These are phyloP conservation scores for Zygoascus ofunaensis DNA, from an alignment of 805 yeast species.

Conservation along the genomic window DNA sequence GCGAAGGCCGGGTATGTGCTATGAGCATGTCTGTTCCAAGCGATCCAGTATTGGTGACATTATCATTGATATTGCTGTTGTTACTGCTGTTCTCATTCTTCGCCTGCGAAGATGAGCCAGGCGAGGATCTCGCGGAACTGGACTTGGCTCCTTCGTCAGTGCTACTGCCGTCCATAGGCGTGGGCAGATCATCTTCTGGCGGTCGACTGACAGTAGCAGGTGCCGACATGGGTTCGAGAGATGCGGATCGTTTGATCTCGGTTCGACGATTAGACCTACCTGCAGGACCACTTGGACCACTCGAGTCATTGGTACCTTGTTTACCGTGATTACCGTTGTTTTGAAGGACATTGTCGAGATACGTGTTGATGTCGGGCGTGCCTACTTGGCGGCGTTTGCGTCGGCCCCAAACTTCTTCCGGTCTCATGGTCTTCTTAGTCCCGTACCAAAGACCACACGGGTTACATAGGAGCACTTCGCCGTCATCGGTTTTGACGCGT, in stretches of 20 bases:
- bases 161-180: background rate
- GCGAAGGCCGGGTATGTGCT: background rate
- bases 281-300: background rate
- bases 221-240: background rate
- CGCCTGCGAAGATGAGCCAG: background rate
- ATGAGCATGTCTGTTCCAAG: too few species aligned
- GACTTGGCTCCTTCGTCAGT: too few species aligned
- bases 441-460: conserved; percentile 23
- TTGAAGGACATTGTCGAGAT: background rate
- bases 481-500: conserved; percentile 11
- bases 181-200: too few species aligned
- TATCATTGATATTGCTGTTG: too few species aligned
- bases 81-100: too few species aligned
- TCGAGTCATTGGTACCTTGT: background rate
- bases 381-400: conserved; percentile 2
- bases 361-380: conserved; percentile 1
- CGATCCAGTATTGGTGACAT: too few species aligned
- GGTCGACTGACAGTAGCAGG: too few species aligned
- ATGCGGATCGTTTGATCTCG: background rate
- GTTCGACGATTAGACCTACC: too few species aligned
- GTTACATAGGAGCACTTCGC: conserved; percentile 17
- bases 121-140: background rate
- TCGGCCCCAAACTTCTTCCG: conserved; percentile 17
- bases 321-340: background rate
- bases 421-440: conserved; percentile 19